Conservation (phyloP, 352 stramenopile species). For the Pythium monospermum region DNA sequence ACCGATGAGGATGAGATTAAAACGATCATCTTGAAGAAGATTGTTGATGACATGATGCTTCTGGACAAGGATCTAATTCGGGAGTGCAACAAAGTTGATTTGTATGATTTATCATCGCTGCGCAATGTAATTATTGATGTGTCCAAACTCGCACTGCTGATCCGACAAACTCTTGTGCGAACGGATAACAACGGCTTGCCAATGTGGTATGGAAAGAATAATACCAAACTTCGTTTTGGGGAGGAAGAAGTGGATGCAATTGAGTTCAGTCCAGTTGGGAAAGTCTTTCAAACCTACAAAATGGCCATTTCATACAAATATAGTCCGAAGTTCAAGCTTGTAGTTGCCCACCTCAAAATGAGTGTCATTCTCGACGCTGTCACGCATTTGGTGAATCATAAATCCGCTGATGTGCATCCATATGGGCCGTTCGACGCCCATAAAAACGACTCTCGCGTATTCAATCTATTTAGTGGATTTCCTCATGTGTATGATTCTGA, state of each 20-base stretch:
- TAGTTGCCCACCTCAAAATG: conserved; percentile 12
- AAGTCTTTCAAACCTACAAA: conserved; percentile 24
- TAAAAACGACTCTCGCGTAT: conserved; percentile 10
- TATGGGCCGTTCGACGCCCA: conserved; percentile 10
- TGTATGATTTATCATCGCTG: conserved; percentile 20
- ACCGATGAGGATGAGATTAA: conserved; percentile 22
- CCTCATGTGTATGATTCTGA: conserved; percentile 13
- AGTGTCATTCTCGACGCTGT: conserved; percentile 12
- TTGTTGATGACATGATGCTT: conserved; percentile 21
- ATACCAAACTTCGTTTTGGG: conserved; percentile 20
- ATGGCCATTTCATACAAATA: conserved; percentile 16
- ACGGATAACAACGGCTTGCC: conserved; percentile 22
- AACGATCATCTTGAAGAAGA: conserved; percentile 24
- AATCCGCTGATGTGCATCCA: conserved; percentile 11
- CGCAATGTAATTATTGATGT: conserved; percentile 18
- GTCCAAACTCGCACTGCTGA: conserved; percentile 17
- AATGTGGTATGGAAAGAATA: conserved; percentile 27
- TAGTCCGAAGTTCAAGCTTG: conserved; percentile 11
- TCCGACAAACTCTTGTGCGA: conserved; percentile 17
- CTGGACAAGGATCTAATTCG: conserved; percentile 19
- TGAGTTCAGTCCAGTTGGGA: conserved; percentile 21
- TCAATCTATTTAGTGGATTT: conserved; percentile 14
- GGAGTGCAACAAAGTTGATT: conserved; percentile 15
- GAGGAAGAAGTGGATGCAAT: conserved; percentile 20
- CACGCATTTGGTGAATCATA: conserved; percentile 14